Conservation (phyloP, 208 protist species). For the Trypanosomatidae sp. region DNA sequence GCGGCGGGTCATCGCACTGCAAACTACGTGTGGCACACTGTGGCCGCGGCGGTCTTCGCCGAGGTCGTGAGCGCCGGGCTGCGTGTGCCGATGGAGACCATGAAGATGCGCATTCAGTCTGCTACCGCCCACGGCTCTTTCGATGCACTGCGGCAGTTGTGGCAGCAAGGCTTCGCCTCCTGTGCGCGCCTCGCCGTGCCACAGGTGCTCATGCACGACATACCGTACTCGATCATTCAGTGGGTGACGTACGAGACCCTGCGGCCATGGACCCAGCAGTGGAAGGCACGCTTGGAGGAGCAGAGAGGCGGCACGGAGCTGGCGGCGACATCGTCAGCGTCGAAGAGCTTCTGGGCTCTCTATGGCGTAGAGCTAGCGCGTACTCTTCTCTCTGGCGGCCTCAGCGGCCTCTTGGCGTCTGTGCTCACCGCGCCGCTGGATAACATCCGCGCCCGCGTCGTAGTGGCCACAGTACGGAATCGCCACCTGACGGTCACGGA, state of each 20-base stretch:
- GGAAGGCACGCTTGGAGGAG: constrained; percentile 5
- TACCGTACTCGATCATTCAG: constrained; percentile 79
- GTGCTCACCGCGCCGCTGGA: constrained; percentile 76
- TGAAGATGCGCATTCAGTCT: constrained; percentile 84
- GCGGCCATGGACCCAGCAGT: constrained; percentile 51
- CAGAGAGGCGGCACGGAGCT: not conserved
- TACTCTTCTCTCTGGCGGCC: constrained; percentile 71
- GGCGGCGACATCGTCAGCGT: not conserved
- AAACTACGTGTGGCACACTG: constrained; percentile 36
- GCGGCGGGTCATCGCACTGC: not conserved
- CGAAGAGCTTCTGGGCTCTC: constrained; percentile 9
- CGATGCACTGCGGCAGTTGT: constrained; percentile 50
- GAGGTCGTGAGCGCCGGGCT: constrained; percentile 58
- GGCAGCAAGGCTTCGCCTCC: constrained; percentile 37
- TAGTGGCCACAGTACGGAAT: constrained; percentile 47
- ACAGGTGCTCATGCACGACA: constrained; percentile 79
- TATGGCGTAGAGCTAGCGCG: constrained; percentile 44
- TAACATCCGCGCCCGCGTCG: constrained; percentile 68
- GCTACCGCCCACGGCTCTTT: constrained; percentile 38
- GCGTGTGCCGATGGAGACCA: constrained; percentile 85
- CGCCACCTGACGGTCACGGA: constrained; percentile 30
- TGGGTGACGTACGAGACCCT: constrained; percentile 80
- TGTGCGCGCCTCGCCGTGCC: constrained; percentile 50
- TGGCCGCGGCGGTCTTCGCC: constrained; percentile 44
- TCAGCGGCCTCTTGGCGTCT: constrained; percentile 69